Base-by-base conservation (phyloP, 768 basidiomycete species). In the Kwoniella sp. region DNA sequence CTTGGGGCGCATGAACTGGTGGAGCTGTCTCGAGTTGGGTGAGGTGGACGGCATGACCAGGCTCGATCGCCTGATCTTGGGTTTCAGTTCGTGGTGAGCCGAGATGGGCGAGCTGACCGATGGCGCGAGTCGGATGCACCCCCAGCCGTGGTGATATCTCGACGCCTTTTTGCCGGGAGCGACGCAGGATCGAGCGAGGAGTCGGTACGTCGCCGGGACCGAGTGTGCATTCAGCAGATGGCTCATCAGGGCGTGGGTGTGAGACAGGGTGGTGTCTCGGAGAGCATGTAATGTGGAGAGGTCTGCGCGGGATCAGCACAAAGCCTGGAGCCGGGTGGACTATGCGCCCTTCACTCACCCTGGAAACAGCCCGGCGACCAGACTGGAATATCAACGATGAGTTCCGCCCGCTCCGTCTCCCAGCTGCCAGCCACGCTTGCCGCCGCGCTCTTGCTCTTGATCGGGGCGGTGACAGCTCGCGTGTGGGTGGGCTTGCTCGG, bases 341-440 rank as follows among this genome's bases (percentile, higher is more conserved):
- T 26, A 23, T 39, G 17, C 12, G 26, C 26, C 15, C 9, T 23
- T 26, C 31, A 59, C 70, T 47, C 43, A 69, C 70, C 70, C 39
- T 63, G 60, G 50, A 67, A 70, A 57, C 67, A 67, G 27, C 67
- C 71, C 2, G 67, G 67, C 46, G 50, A 59, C 71, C 71, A 73
- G 22, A 69, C 63, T 3, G 71, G 71, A 27, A 69, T 58, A 54
- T 73, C 71, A 7, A 73, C 71, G 19, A 73, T 65, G 48, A 73
- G 57, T 44, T 73, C 69, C 31, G 62, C 67, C 34, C 63, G 53
- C 34, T 67, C 61, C n/a, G 28, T 59, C 52, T 73, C 71, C 54
- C 63, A 65, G 32, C 62, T 65, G 11, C 59, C 64, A 12, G 44
- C 50, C 17, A 66, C 19, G 41, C 60, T 65, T 6, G 57, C 60